These are phyloP conservation scores for Sanguinoderma infundibulare DNA, from an alignment of 1,284 basidiomycete species.

Conservation along the genomic window DNA sequence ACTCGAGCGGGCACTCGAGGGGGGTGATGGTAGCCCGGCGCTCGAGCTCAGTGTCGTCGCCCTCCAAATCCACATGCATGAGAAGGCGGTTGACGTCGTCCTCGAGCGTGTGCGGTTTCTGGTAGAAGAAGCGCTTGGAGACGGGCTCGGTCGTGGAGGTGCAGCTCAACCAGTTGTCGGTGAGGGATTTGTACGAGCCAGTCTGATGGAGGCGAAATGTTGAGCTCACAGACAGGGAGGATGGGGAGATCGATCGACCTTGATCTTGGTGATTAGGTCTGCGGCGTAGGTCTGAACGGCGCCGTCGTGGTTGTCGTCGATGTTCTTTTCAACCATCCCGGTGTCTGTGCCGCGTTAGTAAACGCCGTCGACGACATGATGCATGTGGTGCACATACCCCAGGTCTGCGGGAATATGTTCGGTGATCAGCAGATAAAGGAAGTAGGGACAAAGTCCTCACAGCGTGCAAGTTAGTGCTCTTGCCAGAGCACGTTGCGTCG, in stretches of 20 bases:
- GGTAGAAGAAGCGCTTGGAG: slow-evolving; percentile 23
- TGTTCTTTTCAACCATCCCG: slow-evolving; percentile 49
- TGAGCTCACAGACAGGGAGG: background rate
- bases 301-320: slow-evolving; percentile 44
- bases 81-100: slow-evolving; percentile 41
- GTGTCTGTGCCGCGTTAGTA: slow-evolving; percentile 39
- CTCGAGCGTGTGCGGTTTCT: slow-evolving; percentile 29
- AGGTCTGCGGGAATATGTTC: background rate
- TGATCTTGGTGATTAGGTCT: slow-evolving; percentile 46
- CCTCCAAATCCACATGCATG: slow-evolving; percentile 17
- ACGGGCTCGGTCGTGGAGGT: slow-evolving; percentile 44
- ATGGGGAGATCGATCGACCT: background rate
- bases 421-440: slow-evolving; percentile 5
- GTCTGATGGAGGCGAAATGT: slow-evolving; percentile 34
- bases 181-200: slow-evolving; percentile 43
- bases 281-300: slow-evolving; percentile 42
- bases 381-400: background rate
- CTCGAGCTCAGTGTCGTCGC: background rate
- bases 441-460: slow-evolving; percentile 34
- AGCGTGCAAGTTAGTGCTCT: slow-evolving; percentile 52
- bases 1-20: slow-evolving; percentile 52
- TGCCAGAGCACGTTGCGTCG: slow-evolving; percentile 33
- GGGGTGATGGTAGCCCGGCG: slow-evolving; percentile 39
- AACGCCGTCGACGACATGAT: background rate
- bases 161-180: slow-evolving; percentile 50